Evolutionary conservation across 2,329 filamentous ascomycete species (phyloP).

Genomic region (Harringtonia lauricola): DNA sequence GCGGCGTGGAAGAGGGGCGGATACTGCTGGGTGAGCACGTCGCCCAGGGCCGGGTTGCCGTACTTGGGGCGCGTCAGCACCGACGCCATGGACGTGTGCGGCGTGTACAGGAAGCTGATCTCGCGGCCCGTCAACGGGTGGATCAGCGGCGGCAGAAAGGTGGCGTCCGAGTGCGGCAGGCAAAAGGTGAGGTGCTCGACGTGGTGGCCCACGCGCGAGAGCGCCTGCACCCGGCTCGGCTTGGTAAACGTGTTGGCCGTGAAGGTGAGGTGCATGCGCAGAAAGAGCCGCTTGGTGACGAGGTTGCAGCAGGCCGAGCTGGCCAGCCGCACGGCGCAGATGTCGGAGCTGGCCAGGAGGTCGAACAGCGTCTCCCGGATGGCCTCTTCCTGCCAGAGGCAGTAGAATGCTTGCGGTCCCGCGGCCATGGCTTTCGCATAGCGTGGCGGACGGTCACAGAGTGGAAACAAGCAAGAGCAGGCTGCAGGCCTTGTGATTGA

Average conservation of each 20-base stretch:
- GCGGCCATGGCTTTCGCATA: slow-evolving; percentile 31
- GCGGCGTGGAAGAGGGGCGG: slow-evolving; percentile 82
- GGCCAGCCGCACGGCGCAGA: slow-evolving; percentile 52
- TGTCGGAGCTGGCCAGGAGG: slow-evolving; percentile 36
- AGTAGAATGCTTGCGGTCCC: slow-evolving; percentile 36
- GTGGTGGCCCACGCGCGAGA: slow-evolving; percentile 67
- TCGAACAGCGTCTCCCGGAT: slow-evolving; percentile 40
- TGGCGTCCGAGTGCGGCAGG: slow-evolving; percentile 65
- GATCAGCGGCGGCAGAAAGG: slow-evolving; percentile 74
- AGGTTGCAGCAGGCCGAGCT: slow-evolving; percentile 61
- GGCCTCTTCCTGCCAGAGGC: slow-evolving; percentile 40
- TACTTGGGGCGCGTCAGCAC: slow-evolving; percentile 62
- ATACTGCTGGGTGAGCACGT: slow-evolving; percentile 77
- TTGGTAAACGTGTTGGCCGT: slow-evolving; percentile 66
- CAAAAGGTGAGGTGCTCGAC: slow-evolving; percentile 69
- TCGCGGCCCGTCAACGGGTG: slow-evolving; percentile 68
- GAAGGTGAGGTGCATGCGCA: slow-evolving; percentile 59
- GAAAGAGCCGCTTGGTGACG: slow-evolving; percentile 59
- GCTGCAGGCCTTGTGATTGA: neutral
- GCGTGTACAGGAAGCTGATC: slow-evolving; percentile 71
- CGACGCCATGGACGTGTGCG: slow-evolving; percentile 55
- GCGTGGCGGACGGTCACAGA: slow-evolving; percentile 15
- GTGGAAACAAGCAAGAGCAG: slow-evolving; percentile 32
- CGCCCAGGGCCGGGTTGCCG: slow-evolving; percentile 65
- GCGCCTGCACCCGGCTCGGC: slow-evolving; percentile 58